These are phyloP conservation scores for Volvariella surrecta DNA, from an alignment of 1,284 basidiomycete genomes.

Conservation along the genomic window DNA sequence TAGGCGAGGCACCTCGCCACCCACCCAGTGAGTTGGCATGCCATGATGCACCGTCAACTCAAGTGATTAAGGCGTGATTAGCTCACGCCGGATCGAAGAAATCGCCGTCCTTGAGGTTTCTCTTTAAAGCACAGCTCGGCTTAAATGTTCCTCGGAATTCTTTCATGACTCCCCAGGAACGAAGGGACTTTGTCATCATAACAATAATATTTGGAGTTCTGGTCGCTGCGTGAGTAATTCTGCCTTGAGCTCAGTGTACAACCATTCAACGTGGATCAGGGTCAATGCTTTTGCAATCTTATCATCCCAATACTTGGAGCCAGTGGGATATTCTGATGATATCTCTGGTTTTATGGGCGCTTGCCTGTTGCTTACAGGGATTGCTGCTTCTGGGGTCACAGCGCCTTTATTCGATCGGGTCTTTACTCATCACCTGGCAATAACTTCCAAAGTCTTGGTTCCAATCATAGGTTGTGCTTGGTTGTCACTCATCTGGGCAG, in stretches of 20 bases:
- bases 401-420: constrained; percentile 74
- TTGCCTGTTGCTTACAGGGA: constrained; percentile 56
- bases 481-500: constrained; percentile 71
- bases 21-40: constrained; percentile 54
- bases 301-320: constrained; percentile 60
- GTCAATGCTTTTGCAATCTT: constrained; percentile 51
- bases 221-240: constrained; percentile 46
- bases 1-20: constrained; percentile 52
- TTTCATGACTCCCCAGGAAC: constrained; percentile 53
- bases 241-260: background rate
- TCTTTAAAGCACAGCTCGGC: constrained; percentile 51
- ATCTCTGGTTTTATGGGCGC: constrained; percentile 64
- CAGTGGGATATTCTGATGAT: constrained; percentile 61
- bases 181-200: constrained; percentile 60
- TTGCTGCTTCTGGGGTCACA: constrained; percentile 53
- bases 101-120: constrained; percentile 41
- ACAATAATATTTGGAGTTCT: constrained; percentile 52
- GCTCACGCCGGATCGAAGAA: constrained; percentile 58
- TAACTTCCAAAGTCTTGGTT: constrained; percentile 48
- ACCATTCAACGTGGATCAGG: constrained; percentile 17
- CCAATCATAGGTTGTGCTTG: constrained; percentile 55
- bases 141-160: constrained; percentile 29
- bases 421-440: constrained; percentile 59
- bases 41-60: background rate
- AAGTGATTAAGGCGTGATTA: too few relatives aligned